Percentiles rank a stretch among this genome's conserved stretches.
These are phyloP conservation scores for Immersiella caudata DNA, from an alignment of 495 filamentous ascomycete species.

Conservation along the genomic window DNA sequence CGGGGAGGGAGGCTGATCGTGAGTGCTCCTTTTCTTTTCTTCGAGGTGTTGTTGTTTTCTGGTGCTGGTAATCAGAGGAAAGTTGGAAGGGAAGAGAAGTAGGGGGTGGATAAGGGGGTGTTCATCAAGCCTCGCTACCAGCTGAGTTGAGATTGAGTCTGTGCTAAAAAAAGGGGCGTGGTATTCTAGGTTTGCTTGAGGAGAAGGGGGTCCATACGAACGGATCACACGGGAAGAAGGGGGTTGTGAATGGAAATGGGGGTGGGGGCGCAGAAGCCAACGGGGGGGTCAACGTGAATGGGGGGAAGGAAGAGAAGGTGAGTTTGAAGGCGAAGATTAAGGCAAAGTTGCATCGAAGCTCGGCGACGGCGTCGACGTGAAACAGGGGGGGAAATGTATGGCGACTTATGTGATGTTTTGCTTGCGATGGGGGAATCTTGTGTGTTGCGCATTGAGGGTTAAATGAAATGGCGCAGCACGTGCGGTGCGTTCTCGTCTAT, in stretches of 20 bases:
- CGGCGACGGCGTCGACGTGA: constrained; percentile 4
- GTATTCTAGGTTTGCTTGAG: constrained; percentile 45
- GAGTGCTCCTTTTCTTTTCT: constrained; percentile 38
- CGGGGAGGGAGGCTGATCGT: constrained; percentile 67
- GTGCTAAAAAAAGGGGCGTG: too few relatives aligned
- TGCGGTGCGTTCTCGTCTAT: not conserved
- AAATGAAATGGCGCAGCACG: not conserved
- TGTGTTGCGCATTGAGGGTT: too few relatives aligned
- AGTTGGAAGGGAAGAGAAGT: not conserved
- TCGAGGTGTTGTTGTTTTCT: not conserved
- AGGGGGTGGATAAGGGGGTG: not conserved
- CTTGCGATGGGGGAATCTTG: too few relatives aligned
- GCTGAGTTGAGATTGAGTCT: too few relatives aligned
- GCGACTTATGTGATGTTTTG: not conserved
- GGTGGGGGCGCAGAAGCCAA: not conserved
- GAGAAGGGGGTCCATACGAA: constrained; percentile 43
- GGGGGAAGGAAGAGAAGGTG: constrained; percentile 36
- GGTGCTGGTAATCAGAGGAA: not conserved
- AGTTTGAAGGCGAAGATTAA: constrained; percentile 48
- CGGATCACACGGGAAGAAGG: constrained; percentile 2
- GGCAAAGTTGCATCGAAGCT: constrained; percentile 43
- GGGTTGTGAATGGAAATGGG: constrained; percentile 7
- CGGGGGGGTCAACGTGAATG: constrained; percentile 12
- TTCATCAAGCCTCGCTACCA: not conserved
- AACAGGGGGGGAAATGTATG: not conserved